These are phyloP conservation scores for Pontederia crassipes DNA, from an alignment of 176 grass and related monocot species.

Conservation along the genomic window DNA sequence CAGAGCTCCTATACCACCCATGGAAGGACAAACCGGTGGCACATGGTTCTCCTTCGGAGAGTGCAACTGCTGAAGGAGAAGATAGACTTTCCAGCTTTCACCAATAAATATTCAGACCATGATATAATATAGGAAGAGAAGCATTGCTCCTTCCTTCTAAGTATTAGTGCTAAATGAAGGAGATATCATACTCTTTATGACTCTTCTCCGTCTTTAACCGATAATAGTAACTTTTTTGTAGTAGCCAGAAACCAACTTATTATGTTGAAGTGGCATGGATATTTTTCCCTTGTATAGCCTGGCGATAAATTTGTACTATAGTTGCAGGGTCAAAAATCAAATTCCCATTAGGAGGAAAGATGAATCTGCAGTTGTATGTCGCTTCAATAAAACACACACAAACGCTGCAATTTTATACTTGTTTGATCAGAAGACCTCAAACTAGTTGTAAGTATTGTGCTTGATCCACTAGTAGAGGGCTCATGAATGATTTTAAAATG, in stretches of 20 bases:
- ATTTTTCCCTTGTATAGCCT: conserved; percentile 10
- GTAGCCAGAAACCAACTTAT: background rate
- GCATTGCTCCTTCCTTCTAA: background rate
- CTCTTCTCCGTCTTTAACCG: background rate
- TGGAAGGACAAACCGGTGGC: conserved; percentile 1
- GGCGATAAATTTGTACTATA: background rate
- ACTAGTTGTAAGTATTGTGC: no score
- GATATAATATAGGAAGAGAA: background rate
- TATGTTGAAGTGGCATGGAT: conserved; percentile 2
- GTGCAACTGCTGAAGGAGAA: background rate
- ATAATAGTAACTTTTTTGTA: background rate
- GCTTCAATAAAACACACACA: no score
- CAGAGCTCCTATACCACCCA: conserved; percentile 14
- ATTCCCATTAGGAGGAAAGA: no score
- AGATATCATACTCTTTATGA: background rate
- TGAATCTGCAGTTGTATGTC: no score
- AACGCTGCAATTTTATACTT: no score
- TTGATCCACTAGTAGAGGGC: no score
- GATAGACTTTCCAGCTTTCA: background rate
- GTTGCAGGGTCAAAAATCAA: background rate
- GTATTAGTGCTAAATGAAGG: background rate
- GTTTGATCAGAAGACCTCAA: no score
- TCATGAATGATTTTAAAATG: no score
- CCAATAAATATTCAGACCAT: background rate
- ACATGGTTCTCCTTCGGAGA: background rate